Percentiles rank a stretch among this genome's conserved stretches.
Conservation (phyloP, 495 filamentous ascomycete genomes). For the Hyaloscypha hepaticicola region DNA sequence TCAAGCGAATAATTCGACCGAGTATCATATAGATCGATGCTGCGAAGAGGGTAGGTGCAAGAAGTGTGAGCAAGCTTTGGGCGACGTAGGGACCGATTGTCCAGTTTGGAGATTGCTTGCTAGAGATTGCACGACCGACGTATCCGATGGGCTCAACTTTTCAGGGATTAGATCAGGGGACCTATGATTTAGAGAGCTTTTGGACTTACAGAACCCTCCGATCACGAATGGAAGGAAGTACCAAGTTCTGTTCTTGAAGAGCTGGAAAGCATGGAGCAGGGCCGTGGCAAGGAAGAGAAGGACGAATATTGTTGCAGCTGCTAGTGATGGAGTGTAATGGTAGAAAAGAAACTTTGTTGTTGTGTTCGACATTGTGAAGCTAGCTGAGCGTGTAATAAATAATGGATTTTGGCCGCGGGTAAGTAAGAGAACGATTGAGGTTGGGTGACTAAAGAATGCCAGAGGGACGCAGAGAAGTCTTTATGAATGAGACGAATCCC, state of each 20-base stretch:
- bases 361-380: not conserved
- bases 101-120: constrained; percentile 36
- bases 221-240: constrained; percentile 60
- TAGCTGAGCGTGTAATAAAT: not conserved
- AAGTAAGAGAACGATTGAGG: not conserved
- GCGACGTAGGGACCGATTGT: constrained; percentile 43
- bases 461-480: not conserved
- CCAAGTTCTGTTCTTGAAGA: constrained; percentile 50
- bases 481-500: not conserved
- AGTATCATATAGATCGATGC: constrained; percentile 55
- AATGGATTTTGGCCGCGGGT: not conserved
- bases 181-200: too few relatives aligned
- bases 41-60: constrained; percentile 52
- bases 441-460: not conserved
- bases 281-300: constrained; percentile 49
- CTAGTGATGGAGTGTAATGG: constrained; percentile 49
- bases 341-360: constrained; percentile 23
- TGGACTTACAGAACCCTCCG: constrained; percentile 58
- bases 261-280: constrained; percentile 46
- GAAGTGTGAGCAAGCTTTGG: constrained; percentile 45
- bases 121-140: constrained; percentile 41
- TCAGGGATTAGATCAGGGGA: not conserved
- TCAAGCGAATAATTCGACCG: constrained; percentile 44
- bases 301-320: constrained; percentile 48
- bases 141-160: constrained; percentile 47